Base-by-base conservation (phyloP, 2,329 filamentous ascomycete genomes). In the Alternaria sp. region DNA sequence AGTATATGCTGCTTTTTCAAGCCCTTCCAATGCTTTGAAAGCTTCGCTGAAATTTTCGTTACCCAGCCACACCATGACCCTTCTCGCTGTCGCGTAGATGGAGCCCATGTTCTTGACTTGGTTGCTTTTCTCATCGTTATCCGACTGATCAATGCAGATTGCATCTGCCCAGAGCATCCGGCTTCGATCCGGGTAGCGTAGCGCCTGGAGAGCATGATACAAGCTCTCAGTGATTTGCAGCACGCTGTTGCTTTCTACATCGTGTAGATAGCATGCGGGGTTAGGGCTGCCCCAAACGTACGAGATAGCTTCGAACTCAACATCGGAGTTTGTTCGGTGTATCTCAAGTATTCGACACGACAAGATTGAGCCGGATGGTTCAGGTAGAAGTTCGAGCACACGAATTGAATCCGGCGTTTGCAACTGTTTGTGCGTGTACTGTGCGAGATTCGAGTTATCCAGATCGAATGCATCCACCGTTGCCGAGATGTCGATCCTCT, bases 301-400 rank as follows among this genome's bases (percentile, higher is more conserved):
- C 0, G 32, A 36, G 32, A 36, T 36, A 9, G 32, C 32, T 5
- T 36, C 32, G 2, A 36, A 36, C 7, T 36, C 13, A 5, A 36
- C 6, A 8, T 36, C 32, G 15, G 15, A 5, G 15, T n/a, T 5
- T 9, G 15, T 36, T 5, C 32, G 32, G 7, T 5, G 4, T 36
- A 36, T 36, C 32, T n/a, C 32, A 9, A 36, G 7, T 36, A 36
- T 36, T 5, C 15, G 32, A 36, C 32, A 36, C 3, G 7, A 36
- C 8, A 36, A 36, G 32, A 13, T 3, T n/a, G 32, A 36, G 1
- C 0, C 15, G 4, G 7, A n/a, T 0, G 15, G 0, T 1, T 13
- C 32, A 5, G 32, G 13, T 36, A 36, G 7, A 36, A 36, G 32
- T 4, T 36, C 32, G 0, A 36, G 32, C 2, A 36, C 32, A 7